Evolutionary conservation across 1,284 basidiomycete genomes (phyloP), one percentile per base, ranked within the genome.

Genomic region (Moniliophthora roreri): DNA sequence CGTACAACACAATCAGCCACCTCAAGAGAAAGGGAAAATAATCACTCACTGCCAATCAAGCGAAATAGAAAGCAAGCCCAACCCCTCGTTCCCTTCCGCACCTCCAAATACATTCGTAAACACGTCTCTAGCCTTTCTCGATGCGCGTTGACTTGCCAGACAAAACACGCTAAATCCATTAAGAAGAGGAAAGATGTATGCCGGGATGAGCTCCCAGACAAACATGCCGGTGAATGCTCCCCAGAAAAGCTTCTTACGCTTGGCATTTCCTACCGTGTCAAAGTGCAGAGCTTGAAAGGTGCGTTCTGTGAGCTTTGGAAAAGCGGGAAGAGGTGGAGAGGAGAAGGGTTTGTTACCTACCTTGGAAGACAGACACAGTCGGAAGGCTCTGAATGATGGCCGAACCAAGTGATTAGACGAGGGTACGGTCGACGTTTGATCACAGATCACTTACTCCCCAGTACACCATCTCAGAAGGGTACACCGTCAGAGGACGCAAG

Each of bases 381-480:
- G 84, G 80, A 18, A 85, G 66, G 60, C 79, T 81, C 77, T 80
- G 39, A n/a, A n/a, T n/a, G n/a, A n/a, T n/a, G n/a, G n/a, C n/a
- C n/a, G n/a, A n/a, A n/a, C n/a, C n/a, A n/a, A n/a, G n/a, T 23
- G 18, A 20, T 18, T 10, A 23, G 23, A 26, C 32, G 20, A 40
- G 3, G 37, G 41, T 18, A 41, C 34, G 21, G 10, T 4, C 21
- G 15, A 4, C 28, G 8, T 46, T 11, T 13, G 3, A 35, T 45
- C 24, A 6, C 24, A 26, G 24, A 35, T 7, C 52, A 69, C 77
- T 57, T 59, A 80, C 79, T 48, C 51, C 63, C 72, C 85, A 87
- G 67, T 86, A 87, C 26, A 89, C 82, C 82, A 85, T 85, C 64
- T 84, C 80, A n/a, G 82, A 80, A 0, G 86, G 85, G 63, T 84